Evolutionary conservation across 495 filamentous ascomycete species (phyloP).

Genomic region (Neurospora hispaniola): DNA sequence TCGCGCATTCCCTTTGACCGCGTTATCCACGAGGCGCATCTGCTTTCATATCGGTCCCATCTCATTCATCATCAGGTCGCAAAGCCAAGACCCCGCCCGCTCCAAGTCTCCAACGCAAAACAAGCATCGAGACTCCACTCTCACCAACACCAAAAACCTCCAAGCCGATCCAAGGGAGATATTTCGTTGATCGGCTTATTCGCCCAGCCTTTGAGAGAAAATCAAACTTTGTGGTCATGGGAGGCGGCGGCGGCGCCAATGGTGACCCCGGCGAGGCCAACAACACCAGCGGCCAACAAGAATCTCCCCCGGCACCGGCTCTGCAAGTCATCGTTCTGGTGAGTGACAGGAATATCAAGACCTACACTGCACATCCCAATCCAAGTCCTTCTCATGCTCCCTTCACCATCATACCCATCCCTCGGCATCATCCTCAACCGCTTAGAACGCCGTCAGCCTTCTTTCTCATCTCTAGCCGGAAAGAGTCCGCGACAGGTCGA

Average conservation of each 20-base stretch:
- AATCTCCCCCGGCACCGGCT: slow-evolving; percentile 33
- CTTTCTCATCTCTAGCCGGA: neutral
- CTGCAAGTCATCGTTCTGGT: slow-evolving; percentile 76
- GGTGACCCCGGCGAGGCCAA: slow-evolving; percentile 7
- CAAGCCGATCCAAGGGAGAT: neutral
- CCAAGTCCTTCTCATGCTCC: neutral
- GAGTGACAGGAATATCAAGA: slow-evolving; percentile 22
- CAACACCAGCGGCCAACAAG: slow-evolving; percentile 6
- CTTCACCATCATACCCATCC: neutral
- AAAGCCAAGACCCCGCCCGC: neutral
- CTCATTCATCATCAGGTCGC: neutral
- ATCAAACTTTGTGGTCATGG: neutral
- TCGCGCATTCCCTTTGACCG: neutral
- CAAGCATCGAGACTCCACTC: neutral
- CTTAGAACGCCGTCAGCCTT: no score
- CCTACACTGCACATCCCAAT: no score
- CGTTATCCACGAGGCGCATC: neutral
- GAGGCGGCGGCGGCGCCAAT: slow-evolving; percentile 2
- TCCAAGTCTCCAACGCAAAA: no score
- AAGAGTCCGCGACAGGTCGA: neutral
- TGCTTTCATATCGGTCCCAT: neutral
- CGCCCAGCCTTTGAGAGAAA: neutral
- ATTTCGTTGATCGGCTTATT: neutral
- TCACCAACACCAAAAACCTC: neutral
- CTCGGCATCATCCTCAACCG: neutral